These are phyloP conservation scores for Rhodotorula glutinis DNA, from an alignment of 1,284 basidiomycete genomes.

Conservation along the genomic window DNA sequence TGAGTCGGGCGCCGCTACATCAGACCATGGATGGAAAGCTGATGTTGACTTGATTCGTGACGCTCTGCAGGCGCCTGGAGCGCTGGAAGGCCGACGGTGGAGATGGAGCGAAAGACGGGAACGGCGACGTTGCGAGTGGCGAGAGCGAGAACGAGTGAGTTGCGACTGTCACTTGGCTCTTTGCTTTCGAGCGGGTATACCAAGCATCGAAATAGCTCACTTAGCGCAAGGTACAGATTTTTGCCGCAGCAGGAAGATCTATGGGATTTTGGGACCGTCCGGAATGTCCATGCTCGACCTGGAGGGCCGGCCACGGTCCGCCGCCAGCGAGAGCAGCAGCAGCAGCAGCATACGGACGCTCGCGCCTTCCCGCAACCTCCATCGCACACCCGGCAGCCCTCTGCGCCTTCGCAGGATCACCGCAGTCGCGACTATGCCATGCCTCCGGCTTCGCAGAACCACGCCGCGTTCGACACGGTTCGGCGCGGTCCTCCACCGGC, in stretches of 20 bases:
- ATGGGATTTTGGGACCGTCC: constrained; percentile 92
- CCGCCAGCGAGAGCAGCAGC: constrained; percentile 13
- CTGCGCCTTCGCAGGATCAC: constrained; percentile 47
- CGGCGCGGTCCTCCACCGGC: constrained; percentile 6
- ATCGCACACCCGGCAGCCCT: too few relatives aligned
- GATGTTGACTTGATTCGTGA: background rate
- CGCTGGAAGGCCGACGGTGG: constrained; percentile 86
- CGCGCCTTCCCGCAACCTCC: constrained; percentile 47
- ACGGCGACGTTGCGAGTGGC: constrained; percentile 63
- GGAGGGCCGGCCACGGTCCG: constrained; percentile 36
- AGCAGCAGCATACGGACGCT: constrained; percentile 45
- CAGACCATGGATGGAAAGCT: background rate
- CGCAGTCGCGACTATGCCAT: constrained; percentile 22
- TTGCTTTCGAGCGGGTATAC: background rate
- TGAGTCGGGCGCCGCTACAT: background rate
- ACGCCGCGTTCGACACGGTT: constrained; percentile 21
- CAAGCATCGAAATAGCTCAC: background rate
- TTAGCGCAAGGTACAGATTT: background rate
- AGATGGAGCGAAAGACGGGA: constrained; percentile 54
- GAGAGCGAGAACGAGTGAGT: constrained; percentile 55
- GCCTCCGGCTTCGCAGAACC: background rate
- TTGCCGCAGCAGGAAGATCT: constrained; percentile 60
- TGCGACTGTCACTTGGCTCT: constrained; percentile 45
- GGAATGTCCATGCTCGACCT: constrained; percentile 52
- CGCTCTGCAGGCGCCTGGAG: constrained; percentile 62